A percentile compares a stretch with the other conserved stretches of the same genome.
Evolutionary conservation across 2,329 filamentous ascomycete genomes (phyloP).

Genomic region (Tetracladium maxilliforme): DNA sequence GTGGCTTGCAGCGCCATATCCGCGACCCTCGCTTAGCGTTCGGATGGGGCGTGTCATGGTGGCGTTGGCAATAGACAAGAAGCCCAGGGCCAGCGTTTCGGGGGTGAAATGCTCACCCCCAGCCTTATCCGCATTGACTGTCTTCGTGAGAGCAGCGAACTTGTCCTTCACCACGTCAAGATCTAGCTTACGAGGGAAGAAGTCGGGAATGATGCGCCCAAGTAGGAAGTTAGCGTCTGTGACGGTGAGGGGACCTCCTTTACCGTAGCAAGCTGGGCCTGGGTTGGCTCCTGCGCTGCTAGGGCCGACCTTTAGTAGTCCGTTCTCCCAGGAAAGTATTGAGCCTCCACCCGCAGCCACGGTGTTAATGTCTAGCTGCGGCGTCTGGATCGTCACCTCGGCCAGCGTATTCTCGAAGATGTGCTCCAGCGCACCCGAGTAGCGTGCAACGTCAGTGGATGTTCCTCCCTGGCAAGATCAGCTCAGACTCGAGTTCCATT

Average conservation of each 20-base stretch:
- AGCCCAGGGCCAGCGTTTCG: conserved; percentile 10
- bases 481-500: no score
- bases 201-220: conserved; percentile 42
- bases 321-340: conserved; percentile 48
- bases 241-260: conserved; percentile 54
- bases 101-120: conserved; percentile 12
- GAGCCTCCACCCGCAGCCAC: conserved; percentile 31
- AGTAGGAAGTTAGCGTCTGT: conserved; percentile 59
- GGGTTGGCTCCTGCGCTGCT: conserved; percentile 55
- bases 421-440: conserved; percentile 54
- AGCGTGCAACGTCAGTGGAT: conserved; percentile 57
- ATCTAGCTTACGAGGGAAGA: conserved; percentile 51
- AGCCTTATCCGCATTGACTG: conserved; percentile 20
- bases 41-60: conserved; percentile 11
- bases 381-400: conserved; percentile 55
- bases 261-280: conserved; percentile 59
- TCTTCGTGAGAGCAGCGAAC: conserved; percentile 23
- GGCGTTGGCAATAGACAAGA: conserved; percentile 2
- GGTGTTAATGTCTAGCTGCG: conserved; percentile 62
- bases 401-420: conserved; percentile 60
- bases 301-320: conserved; percentile 53
- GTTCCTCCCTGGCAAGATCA: conserved; percentile 52
- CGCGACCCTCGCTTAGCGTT: conserved; percentile 14
- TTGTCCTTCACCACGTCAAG: conserved; percentile 21
- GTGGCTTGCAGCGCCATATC: conserved; percentile 9